Percentiles rank a stretch among this genome's conserved stretches.
phyloP scores from a whole-genome alignment of 441 rosid genomes.

The Jatropha podagrica region DNA sequence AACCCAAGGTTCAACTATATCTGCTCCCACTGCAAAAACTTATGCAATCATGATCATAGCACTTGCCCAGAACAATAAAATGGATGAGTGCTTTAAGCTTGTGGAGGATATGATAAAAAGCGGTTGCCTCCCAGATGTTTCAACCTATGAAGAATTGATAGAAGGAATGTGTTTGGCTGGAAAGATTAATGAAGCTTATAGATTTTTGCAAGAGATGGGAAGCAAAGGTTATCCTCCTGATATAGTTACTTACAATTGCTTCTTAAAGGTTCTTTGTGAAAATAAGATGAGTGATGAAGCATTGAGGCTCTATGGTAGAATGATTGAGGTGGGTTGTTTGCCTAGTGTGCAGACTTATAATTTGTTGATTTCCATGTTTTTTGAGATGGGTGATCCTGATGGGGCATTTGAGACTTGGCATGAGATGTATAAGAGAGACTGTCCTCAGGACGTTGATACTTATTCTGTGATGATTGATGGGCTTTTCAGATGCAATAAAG shows the following conservation, averaged over 20 bases:
- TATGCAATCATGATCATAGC: constrained; percentile 74
- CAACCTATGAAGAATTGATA: constrained; percentile 75
- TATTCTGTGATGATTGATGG: constrained; percentile 88
- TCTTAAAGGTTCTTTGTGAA: constrained; percentile 80
- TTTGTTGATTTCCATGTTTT: constrained; percentile 79
- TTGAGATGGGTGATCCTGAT: constrained; percentile 60
- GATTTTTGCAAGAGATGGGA: constrained; percentile 80
- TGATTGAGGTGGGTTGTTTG: constrained; percentile 60
- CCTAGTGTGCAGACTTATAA: constrained; percentile 91
- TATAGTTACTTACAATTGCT: constrained; percentile 84
- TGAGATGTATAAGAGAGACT: constrained; percentile 70
- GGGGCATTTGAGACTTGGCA: constrained; percentile 79
- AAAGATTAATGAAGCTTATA: constrained; percentile 74
- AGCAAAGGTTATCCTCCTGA: constrained; percentile 89
- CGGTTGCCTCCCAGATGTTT: constrained; percentile 90
- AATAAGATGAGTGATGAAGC: constrained; percentile 68
- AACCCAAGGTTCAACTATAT: constrained; percentile 66
- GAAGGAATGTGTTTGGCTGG: constrained; percentile 88
- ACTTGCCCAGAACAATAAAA: constrained; percentile 54
- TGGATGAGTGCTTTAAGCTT: constrained; percentile 63
- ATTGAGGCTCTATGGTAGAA: constrained; percentile 57
- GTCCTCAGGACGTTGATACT: constrained; percentile 63
- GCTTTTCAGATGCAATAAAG: constrained; percentile 66
- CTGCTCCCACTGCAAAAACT: constrained; percentile 87
- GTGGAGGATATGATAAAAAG: constrained; percentile 67